phyloP scores from a whole-genome alignment of 2,329 filamentous ascomycete species.

The Teratosphaeriaceae sp. region DNA sequence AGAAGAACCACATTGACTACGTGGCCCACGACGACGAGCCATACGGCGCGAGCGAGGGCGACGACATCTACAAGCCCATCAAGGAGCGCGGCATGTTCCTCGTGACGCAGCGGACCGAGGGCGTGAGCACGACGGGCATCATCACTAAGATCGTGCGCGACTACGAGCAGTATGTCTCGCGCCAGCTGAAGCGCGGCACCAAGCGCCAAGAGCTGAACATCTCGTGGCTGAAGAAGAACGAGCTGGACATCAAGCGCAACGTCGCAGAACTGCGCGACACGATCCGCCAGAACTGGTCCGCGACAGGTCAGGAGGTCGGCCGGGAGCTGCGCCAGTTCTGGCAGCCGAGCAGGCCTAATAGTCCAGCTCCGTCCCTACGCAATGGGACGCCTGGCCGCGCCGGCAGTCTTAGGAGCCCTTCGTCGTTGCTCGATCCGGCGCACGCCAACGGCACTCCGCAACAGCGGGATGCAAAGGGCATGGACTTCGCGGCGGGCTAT shows the following conservation, averaged over 20 bases:
- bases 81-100: constrained; percentile 94
- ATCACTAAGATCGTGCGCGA: constrained; percentile 99
- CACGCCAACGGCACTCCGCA: constrained; percentile 5
- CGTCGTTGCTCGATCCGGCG: neutral
- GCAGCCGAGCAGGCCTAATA: constrained; percentile 64
- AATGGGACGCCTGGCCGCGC: constrained; percentile 32
- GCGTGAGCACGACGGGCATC: constrained; percentile 94
- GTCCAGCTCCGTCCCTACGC: constrained; percentile 45
- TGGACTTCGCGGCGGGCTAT: constrained; percentile 88
- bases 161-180: constrained; percentile 96
- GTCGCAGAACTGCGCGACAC: constrained; percentile 89
- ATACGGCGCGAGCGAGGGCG: constrained; percentile 89
- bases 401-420: constrained; percentile 26
- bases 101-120: constrained; percentile 93
- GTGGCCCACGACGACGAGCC: constrained; percentile 96
- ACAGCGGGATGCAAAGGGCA: constrained; percentile 30
- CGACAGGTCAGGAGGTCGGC: constrained; percentile 87
- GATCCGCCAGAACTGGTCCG: constrained; percentile 92
- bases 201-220: constrained; percentile 96
- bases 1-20: constrained; percentile 89
- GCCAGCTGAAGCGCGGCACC: constrained; percentile 91
- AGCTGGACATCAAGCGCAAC: constrained; percentile 94
- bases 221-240: constrained; percentile 99
- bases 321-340: constrained; percentile 89
- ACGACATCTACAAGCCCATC: constrained; percentile 95